A percentile compares a stretch with the other conserved stretches of the same genome.
phyloP scores from a whole-genome alignment of 495 filamentous ascomycete species.

The Aspergillus ostianus region DNA sequence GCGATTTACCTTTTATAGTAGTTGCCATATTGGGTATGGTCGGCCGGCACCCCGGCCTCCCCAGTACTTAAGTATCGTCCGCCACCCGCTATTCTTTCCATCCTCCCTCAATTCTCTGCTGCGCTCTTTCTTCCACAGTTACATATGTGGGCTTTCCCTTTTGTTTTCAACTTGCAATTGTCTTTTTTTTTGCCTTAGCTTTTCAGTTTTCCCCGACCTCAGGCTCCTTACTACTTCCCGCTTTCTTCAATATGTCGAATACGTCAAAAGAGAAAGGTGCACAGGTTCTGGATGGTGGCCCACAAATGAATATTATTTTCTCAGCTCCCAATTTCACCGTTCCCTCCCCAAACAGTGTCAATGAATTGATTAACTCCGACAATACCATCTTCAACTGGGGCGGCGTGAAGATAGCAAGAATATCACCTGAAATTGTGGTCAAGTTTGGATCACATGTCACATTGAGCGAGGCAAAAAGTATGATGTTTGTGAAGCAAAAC shows the following conservation, averaged over 20 bases:
- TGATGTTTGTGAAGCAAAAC: conserved; percentile 26
- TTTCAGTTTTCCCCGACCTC: too few species aligned
- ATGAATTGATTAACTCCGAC: conserved; percentile 1
- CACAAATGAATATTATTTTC: conserved; percentile 10
- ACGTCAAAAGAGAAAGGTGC: not conserved
- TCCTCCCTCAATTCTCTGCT: too few species aligned
- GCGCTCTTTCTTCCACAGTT: too few species aligned
- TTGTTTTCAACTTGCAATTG: too few species aligned
- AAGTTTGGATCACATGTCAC: conserved; percentile 23
- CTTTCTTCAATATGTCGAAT: conserved; percentile 4
- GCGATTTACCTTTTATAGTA: too few species aligned
- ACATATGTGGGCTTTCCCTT: too few species aligned
- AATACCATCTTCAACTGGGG: conserved; percentile 16
- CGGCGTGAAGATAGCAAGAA: conserved; percentile 15
- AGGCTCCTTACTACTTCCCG: not conserved
- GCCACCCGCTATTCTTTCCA: too few species aligned
- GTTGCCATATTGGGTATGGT: too few species aligned
- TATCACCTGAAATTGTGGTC: conserved; percentile 21
- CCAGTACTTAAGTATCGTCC: too few species aligned
- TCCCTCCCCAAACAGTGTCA: conserved; percentile 9
- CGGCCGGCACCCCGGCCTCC: too few species aligned
- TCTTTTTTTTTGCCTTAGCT: too few species aligned
- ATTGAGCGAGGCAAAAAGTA: conserved; percentile 26
- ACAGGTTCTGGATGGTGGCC: conserved; percentile 3
- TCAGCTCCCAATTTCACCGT: conserved; percentile 8